Conservation (phyloP, 805 yeast species). For the Lipomyces mesembrius region DNA sequence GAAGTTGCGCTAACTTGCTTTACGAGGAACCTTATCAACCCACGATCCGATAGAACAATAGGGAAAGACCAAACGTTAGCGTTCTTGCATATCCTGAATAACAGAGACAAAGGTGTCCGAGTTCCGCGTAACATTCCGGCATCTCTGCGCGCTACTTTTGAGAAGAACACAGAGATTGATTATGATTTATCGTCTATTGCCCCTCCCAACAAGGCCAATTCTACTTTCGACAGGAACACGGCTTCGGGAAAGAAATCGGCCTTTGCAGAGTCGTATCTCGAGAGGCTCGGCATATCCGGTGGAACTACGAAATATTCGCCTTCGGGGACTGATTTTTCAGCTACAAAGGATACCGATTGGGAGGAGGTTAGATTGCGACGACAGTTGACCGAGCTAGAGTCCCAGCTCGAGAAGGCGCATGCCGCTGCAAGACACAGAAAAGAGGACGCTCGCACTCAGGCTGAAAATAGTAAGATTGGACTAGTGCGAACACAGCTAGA, state of each 20-base stretch:
- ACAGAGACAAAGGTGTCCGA: conserved; percentile 79
- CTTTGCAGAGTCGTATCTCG: conserved; percentile 44
- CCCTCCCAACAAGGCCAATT: conserved; percentile 19
- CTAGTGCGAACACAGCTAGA: conserved; percentile 69
- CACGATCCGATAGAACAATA: conserved; percentile 81
- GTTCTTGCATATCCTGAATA: conserved; percentile 87
- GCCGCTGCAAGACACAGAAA: conserved; percentile 51
- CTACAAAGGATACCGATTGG: conserved; percentile 81
- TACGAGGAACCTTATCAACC: conserved; percentile 76
- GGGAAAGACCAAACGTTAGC: conserved; percentile 93
- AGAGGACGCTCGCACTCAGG: conserved; percentile 39
- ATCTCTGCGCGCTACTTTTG: conserved; percentile 85
- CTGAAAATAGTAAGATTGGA: conserved; percentile 42
- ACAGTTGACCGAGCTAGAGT: conserved; percentile 75
- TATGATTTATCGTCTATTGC: conserved; percentile 33
- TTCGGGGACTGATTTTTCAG: conserved; percentile 70
- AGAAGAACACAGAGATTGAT: conserved; percentile 64
- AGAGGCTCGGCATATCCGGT: conserved; percentile 40
- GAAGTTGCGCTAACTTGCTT: not conserved
- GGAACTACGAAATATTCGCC: conserved; percentile 50
- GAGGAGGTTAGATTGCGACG: conserved; percentile 83
- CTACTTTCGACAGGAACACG: conserved; percentile 9
- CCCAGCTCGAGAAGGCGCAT: conserved; percentile 63
- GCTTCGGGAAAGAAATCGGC: conserved; percentile 32
- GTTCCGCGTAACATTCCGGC: conserved; percentile 96